Evolutionary conservation across 2,329 filamentous ascomycete genomes (phyloP), one percentile per base, ranked within the genome.

Genomic region (Calonectria montana): DNA sequence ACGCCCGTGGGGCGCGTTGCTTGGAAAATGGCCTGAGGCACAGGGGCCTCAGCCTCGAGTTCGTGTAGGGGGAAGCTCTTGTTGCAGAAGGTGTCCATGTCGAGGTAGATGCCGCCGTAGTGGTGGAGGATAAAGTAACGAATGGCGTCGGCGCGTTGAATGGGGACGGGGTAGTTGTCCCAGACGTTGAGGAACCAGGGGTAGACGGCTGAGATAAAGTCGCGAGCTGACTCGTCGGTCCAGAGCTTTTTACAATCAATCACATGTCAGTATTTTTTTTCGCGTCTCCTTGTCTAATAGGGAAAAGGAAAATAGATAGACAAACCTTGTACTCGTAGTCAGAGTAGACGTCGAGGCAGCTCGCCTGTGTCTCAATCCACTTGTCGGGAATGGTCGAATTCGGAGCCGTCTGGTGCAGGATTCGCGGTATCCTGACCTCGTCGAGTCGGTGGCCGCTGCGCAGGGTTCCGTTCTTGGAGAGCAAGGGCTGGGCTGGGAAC

Each of bases 61-160:
- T 78, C 74, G 37, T 77, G 57, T 8, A 82, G 62, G 2, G 80
- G 80, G 13, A 82, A 73, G 2, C 75, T 77, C 48, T 77, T 67
- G 73, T 79, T 79, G 73, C 81, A 82, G 23, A 76, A 61, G 1
- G 80, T 82, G 63, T 82, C 81, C 79, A 83, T 80, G 71, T 95
- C 93, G 76, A 95, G 91, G 81, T 94, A 94, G 67, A 94, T 90
- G 37, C 93, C 93, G 64, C 93, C 93, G 79, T 89, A 94, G 81
- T 94, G 89, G 63, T 91, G 87, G 41, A 95, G 87, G 23, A 94
- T 88, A 80, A 95, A 94, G 84, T 95, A 95, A 61, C 93, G 88
- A 74, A 95, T 92, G 21, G 92, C 87, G 78, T 94, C 93, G 48
- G 92, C 92, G 70, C 92, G 90, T 81, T 94, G 92, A 69, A 95